Base-by-base conservation (phyloP, 495 filamentous ascomycete genomes). In the Talaromyces nanjingensis region DNA sequence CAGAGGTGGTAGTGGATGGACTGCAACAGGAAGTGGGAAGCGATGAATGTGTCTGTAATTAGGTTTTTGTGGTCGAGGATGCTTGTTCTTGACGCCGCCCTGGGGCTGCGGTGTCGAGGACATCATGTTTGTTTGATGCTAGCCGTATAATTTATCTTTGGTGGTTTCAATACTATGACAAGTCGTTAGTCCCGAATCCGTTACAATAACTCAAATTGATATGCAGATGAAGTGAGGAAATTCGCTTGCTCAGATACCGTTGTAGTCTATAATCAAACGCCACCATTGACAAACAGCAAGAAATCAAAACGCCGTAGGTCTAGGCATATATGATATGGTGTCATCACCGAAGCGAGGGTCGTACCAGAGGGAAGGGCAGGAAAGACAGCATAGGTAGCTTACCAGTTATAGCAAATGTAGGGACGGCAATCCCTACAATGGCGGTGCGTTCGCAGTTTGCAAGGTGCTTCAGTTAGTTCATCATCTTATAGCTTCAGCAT, bases 191-290 rank as follows among this genome's bases (percentile, higher is more conserved):
- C 24, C 31, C 4, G 16, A 45, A n/a, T 4, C 25, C 0, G 49
- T 63, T 31, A 33, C 31, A 20, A 63, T 53, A 53, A 27, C 34
- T 59, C 56, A 39, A 14, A 8, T 20, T 1, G 4, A 59, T 34
- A 39, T 59, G 54, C 2, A 27, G 11, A 56, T 56, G 9, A 56
- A 56, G 3, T 29, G 24, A 25, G 20, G 69, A 60, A 33, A 60
- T 70, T 67, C 63, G 67, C 77, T 77, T 81, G 82, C 85, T 96
- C 92, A 96, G 92, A 97, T 96, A 97, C 92, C 92, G 92, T 96
- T 96, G 92, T 96, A 97, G 92, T 96, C 91, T 89, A 83, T 84
- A 83, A 85, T 84, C 72, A 75, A 73, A 73, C 75, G 81, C 84
- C 79, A 81, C 83, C 92, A 96, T 81, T 71, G 89, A 84, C 79